phyloP scores from a whole-genome alignment of 83 land plant genomes.

The Thuja plicata region DNA sequence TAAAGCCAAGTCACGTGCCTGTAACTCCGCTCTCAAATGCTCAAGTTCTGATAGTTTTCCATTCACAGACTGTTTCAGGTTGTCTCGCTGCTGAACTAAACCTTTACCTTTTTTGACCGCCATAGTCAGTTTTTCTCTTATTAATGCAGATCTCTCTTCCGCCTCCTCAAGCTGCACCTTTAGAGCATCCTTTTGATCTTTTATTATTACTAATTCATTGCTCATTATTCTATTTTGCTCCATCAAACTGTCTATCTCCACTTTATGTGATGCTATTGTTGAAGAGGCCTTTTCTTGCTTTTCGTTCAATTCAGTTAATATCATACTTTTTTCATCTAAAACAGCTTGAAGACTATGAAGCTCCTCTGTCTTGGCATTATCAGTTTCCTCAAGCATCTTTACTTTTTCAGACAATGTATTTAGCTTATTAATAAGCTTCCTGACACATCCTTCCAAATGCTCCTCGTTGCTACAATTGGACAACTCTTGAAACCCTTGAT shows the following conservation, averaged over 20 bases:
- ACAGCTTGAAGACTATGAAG: slow-evolving; percentile 37
- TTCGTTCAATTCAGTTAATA: slow-evolving; percentile 22
- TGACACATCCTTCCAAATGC: slow-evolving; percentile 35
- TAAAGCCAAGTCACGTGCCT: slow-evolving; percentile 32
- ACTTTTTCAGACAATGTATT: slow-evolving; percentile 14
- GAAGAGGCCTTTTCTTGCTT: slow-evolving; percentile 34
- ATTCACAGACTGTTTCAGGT: slow-evolving; percentile 53
- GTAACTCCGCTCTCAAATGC: slow-evolving; percentile 36
- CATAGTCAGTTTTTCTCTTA: slow-evolving; percentile 79
- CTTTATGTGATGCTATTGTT: slow-evolving; percentile 4
- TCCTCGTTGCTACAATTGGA: slow-evolving; percentile 6
- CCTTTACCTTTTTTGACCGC: slow-evolving; percentile 95
- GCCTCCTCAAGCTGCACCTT: slow-evolving; percentile 47
- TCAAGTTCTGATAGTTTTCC: slow-evolving; percentile 73
- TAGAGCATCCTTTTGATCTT: slow-evolving; percentile 41
- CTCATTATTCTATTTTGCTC: background rate
- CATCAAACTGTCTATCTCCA: background rate
- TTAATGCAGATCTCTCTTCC: slow-evolving; percentile 62
- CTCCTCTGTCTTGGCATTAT: slow-evolving; percentile 13
- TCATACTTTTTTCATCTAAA: slow-evolving; percentile 32
- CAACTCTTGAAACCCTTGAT: slow-evolving; percentile 12
- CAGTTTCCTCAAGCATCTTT: slow-evolving; percentile 3
- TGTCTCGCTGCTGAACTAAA: slow-evolving; percentile 74
- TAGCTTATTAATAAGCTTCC: slow-evolving; percentile 34
- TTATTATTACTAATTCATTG: slow-evolving; percentile 32